A percentile compares a stretch with the other conserved stretches of the same genome.
phyloP scores from a whole-genome alignment of 1,284 basidiomycete genomes.

The Puccinia horiana region DNA sequence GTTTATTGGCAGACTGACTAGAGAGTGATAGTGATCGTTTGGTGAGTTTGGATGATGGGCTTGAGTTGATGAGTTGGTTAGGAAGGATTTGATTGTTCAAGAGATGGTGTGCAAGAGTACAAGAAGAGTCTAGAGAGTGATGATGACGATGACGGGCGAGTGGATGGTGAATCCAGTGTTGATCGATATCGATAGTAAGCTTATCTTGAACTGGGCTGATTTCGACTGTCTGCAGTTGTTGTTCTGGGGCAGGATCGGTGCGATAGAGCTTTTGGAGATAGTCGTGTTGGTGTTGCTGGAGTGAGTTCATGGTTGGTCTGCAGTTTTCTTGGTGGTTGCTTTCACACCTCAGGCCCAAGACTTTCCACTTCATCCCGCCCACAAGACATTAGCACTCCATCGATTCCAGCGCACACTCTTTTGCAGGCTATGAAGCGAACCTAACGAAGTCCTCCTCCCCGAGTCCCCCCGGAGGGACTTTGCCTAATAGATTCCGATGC shows the following conservation, averaged over 20 bases:
- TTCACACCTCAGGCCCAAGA: no score
- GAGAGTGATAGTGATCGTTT: conserved; percentile 27
- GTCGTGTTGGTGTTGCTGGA: background rate
- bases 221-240: no score
- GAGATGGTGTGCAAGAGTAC: background rate
- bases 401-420: no score
- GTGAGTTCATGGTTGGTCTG: background rate
- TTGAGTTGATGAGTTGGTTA: background rate
- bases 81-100: background rate
- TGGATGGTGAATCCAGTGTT: conserved; percentile 1
- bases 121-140: conserved; percentile 31
- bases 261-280: no score
- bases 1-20: conserved; percentile 5
- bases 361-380: no score
- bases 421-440: no score
- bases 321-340: background rate
- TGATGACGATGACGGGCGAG: conserved; percentile 26
- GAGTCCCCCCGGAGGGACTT: no score
- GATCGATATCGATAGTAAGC: background rate
- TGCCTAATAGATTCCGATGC: no score
- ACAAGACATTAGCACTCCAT: no score
- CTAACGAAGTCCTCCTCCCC: no score
- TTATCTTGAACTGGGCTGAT: no score
- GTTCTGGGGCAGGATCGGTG: background rate
- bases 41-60: background rate